These are phyloP conservation scores for Escallonia rubra DNA, from an alignment of 129 eudicot genomes.

Conservation along the genomic window DNA sequence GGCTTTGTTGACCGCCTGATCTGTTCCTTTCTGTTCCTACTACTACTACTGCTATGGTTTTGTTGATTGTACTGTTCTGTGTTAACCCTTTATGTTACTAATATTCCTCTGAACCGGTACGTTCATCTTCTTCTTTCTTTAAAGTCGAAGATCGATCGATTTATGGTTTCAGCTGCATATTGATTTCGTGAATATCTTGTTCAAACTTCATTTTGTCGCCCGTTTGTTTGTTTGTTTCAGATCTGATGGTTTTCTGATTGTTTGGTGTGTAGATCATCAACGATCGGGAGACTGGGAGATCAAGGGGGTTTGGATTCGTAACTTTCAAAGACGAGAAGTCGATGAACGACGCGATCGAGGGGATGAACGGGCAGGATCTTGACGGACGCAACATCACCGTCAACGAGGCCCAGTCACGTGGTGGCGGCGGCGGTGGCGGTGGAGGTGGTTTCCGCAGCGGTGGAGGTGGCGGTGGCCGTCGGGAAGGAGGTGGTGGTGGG, in stretches of 20 bases:
- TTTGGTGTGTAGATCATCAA: conserved; percentile 46
- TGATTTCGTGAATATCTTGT: too few relatives aligned
- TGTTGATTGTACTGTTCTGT: conserved; percentile 22
- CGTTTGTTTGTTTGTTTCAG: background rate
- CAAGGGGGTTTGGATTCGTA: conserved; percentile 85
- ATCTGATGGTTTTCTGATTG: conserved; percentile 15
- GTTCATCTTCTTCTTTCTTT: conserved; percentile 56
- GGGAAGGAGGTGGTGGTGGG: conserved; percentile 36
- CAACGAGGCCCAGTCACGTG: conserved; percentile 90
- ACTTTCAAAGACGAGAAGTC: conserved; percentile 67
- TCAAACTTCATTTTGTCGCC: background rate
- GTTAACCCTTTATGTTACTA: conserved; percentile 35
- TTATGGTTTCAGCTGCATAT: conserved; percentile 7
- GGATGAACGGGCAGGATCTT: conserved; percentile 82
- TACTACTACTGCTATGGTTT: conserved; percentile 26
- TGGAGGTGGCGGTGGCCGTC: conserved; percentile 32
- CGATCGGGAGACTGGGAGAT: conserved; percentile 89
- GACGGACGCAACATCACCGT: conserved; percentile 92
- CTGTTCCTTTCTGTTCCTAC: conserved; percentile 10
- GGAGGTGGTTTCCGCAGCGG: conserved; percentile 6
- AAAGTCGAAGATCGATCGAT: conserved; percentile 49
- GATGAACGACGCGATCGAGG: conserved; percentile 79
- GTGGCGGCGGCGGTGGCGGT: conserved; percentile 43
- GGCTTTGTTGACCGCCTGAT: conserved; percentile 21
- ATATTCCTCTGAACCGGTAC: conserved; percentile 58